Percentiles rank a stretch among this genome's conserved stretches.
phyloP scores from a whole-genome alignment of 768 basidiomycete species.

The Serendipita sp. region DNA sequence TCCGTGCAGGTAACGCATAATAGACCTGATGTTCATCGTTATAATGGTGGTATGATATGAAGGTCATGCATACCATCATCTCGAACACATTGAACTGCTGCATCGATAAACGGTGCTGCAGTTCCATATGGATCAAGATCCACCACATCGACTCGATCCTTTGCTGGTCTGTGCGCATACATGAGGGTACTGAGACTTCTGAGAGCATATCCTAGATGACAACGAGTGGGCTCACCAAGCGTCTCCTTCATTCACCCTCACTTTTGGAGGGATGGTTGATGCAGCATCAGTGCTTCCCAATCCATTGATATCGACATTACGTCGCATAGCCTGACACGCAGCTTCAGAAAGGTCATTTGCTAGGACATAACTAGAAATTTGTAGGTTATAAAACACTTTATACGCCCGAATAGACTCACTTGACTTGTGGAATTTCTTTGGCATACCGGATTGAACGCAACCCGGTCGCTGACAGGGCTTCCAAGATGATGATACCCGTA shows the following conservation, averaged over 20 bases:
- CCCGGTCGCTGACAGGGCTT: constrained; percentile 91
- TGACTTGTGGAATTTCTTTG: constrained; percentile 83
- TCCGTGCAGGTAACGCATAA: constrained; percentile 96
- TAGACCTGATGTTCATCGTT: constrained; percentile 37
- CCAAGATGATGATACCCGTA: constrained; percentile 57
- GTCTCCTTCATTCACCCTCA: constrained; percentile 81
- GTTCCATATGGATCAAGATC: constrained; percentile 98
- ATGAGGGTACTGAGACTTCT: constrained; percentile 49
- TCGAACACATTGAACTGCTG: constrained; percentile 72
- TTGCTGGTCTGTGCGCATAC: constrained; percentile 70
- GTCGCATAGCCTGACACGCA: constrained; percentile 70
- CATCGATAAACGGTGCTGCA: constrained; percentile 91
- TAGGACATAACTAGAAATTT: constrained; percentile 53
- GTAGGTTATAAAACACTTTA: background rate
- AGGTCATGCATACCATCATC: constrained; percentile 58
- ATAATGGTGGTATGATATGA: background rate
- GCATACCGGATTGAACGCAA: constrained; percentile 93
- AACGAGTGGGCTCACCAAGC: constrained; percentile 48
- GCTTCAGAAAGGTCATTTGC: constrained; percentile 83
- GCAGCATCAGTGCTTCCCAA: constrained; percentile 25
- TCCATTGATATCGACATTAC: constrained; percentile 72
- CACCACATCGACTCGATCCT: constrained; percentile 73
- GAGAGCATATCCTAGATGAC: background rate
- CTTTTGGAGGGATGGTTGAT: constrained; percentile 22
- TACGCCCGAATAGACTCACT: constrained; percentile 30